A percentile compares a stretch with the other conserved stretches of the same genome.
Conservation (phyloP, 441 rosid species). For the Francoa sonchifolia region DNA sequence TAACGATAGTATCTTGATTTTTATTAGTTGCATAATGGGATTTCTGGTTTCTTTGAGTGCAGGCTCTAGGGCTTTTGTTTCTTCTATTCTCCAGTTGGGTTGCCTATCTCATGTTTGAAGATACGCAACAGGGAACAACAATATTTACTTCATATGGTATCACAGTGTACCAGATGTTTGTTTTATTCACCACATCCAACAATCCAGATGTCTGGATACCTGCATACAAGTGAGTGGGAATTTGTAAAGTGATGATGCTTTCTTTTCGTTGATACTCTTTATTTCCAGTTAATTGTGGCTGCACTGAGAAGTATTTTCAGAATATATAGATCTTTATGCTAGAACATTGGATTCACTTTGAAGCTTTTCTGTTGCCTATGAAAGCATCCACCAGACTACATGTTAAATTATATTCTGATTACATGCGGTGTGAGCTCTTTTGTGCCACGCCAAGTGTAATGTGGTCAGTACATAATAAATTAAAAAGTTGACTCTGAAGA, state of each 20-base stretch:
- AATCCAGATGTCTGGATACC: slow-evolving; percentile 99
- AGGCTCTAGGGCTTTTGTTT: slow-evolving; percentile 86
- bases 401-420: no score
- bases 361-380: no score
- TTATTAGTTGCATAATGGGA: no score
- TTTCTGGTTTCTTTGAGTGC: slow-evolving; percentile 27
- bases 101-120: slow-evolving; percentile 94
- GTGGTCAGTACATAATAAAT: no score
- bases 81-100: slow-evolving; percentile 89
- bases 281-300: slow-evolving; percentile 1
- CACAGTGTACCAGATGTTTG: slow-evolving; percentile 80
- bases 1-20: no score
- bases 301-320: no score
- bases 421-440: no score
- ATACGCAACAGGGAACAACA: slow-evolving; percentile 63
- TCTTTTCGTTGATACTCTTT: neutral
- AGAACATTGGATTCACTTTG: neutral
- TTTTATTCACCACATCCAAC: slow-evolving; percentile 92
- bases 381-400: no score
- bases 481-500: no score
- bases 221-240: slow-evolving; percentile 78
- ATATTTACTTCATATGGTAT: slow-evolving; percentile 64
- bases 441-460: no score
- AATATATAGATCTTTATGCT: neutral
- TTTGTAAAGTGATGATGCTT: slow-evolving; percentile 3